Evolutionary conservation across 345 rosid species (phyloP).

Genomic region (Ceriops zippeliana): DNA sequence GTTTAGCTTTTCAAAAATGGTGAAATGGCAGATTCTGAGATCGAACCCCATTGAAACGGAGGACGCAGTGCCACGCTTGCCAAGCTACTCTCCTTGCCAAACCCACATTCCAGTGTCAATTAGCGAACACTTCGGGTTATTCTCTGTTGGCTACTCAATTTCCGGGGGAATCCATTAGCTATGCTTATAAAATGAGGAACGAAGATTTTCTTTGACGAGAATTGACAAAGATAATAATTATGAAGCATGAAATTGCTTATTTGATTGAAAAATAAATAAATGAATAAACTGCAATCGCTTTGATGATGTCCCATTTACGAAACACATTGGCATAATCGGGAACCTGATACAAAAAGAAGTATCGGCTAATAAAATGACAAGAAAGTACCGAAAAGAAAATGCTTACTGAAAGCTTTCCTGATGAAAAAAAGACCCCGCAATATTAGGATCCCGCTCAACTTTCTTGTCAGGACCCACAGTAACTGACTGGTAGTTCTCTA

Average conservation of each 20-base stretch:
- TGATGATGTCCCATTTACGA: constrained; percentile 32
- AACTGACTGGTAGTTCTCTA: constrained; percentile 59
- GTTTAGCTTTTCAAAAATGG: background rate
- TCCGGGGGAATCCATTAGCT: too few relatives aligned
- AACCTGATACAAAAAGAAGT: constrained; percentile 22
- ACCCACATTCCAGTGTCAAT: too few relatives aligned
- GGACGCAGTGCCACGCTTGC: constrained; percentile 68
- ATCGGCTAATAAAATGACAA: too few relatives aligned
- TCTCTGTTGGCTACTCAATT: too few relatives aligned
- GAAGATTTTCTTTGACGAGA: too few relatives aligned
- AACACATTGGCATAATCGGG: constrained; percentile 50
- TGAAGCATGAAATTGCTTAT: too few relatives aligned
- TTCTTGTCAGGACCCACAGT: constrained; percentile 36
- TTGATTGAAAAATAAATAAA: too few relatives aligned
- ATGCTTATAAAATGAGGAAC: too few relatives aligned
- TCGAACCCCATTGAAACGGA: constrained; percentile 72
- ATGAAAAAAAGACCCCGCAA: constrained; percentile 30
- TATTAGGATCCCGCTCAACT: constrained; percentile 43
- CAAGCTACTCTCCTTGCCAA: constrained; percentile 32
- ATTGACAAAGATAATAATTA: too few relatives aligned
- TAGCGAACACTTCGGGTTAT: too few relatives aligned
- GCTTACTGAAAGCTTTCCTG: constrained; percentile 49
- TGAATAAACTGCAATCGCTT: constrained; percentile 21
- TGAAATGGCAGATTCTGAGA: constrained; percentile 47
- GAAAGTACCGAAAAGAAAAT: background rate